A percentile compares a stretch with the other conserved stretches of the same genome.
Conservation (phyloP, 164 flowering plant species). For the Stephania cephalantha region DNA sequence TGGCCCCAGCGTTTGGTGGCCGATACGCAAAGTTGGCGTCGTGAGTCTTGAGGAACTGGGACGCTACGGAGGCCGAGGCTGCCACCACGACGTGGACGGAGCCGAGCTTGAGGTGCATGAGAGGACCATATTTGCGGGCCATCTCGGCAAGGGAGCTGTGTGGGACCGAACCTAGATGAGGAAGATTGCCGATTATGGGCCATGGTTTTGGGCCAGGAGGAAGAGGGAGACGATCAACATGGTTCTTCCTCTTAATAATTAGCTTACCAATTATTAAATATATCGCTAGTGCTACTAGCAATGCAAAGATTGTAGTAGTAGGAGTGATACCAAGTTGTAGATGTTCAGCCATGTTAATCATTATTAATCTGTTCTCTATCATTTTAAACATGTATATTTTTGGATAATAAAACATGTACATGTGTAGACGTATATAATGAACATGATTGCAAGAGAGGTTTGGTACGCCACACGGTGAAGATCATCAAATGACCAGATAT, state of each 20-base stretch:
- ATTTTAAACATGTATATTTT: too few relatives aligned
- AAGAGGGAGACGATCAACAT: slow-evolving; percentile 11
- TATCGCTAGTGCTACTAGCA: too few relatives aligned
- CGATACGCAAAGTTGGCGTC: slow-evolving; percentile 74
- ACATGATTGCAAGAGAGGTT: too few relatives aligned
- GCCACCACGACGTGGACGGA: slow-evolving; percentile 73
- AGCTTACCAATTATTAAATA: too few relatives aligned
- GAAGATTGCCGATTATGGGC: slow-evolving; percentile 91
- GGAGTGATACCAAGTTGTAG: too few relatives aligned
- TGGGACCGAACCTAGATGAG: slow-evolving; percentile 64
- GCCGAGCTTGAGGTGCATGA: slow-evolving; percentile 68
- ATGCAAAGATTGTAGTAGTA: too few relatives aligned
- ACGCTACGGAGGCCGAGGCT: slow-evolving; percentile 61
- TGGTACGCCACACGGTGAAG: too few relatives aligned
- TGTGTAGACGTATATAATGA: neutral
- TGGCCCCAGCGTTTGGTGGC: slow-evolving; percentile 76
- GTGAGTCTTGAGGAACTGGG: slow-evolving; percentile 59
- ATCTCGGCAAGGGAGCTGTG: slow-evolving; percentile 63
- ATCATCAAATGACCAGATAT: too few relatives aligned
- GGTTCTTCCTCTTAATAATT: too few relatives aligned
- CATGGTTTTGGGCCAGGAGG: slow-evolving; percentile 89
- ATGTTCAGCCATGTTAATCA: too few relatives aligned
- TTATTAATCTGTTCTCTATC: neutral
- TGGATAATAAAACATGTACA: neutral
- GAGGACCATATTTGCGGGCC: slow-evolving; percentile 64